These are phyloP conservation scores for Fusarium sambucinum DNA, from an alignment of 2,329 filamentous ascomycete genomes.

Conservation along the genomic window DNA sequence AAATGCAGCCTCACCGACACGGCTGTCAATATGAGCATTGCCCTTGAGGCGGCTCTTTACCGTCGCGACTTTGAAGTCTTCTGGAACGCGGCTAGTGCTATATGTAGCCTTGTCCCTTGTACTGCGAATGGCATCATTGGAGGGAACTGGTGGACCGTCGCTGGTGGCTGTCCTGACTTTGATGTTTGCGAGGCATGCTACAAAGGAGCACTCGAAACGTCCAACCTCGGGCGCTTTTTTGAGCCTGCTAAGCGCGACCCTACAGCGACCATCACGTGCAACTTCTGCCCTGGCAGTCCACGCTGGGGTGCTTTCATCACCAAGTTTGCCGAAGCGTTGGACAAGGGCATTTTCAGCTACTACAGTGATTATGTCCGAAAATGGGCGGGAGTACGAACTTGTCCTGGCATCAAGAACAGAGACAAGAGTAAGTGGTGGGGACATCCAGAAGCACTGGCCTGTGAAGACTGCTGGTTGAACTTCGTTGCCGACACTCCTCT, in stretches of 20 bases:
- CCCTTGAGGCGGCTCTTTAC: conserved; percentile 45
- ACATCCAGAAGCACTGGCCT: conserved; percentile 51
- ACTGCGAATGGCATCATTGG: conserved; percentile 46
- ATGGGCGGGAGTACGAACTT: conserved; percentile 47
- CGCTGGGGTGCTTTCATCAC: conserved; percentile 46
- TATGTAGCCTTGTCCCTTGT: conserved; percentile 46
- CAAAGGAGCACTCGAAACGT: conserved; percentile 47
- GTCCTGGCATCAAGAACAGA: conserved; percentile 47
- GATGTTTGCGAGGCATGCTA: conserved; percentile 54
- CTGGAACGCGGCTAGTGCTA: conserved; percentile 40
- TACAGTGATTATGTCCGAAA: conserved; percentile 48
- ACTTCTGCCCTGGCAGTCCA: conserved; percentile 45
- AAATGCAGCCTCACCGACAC: conserved; percentile 45
- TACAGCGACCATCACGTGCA: conserved; percentile 47
- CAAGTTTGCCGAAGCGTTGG: conserved; percentile 49
- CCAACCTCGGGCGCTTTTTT: conserved; percentile 48
- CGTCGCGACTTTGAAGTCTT: conserved; percentile 48
- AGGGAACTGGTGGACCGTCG: conserved; percentile 53
- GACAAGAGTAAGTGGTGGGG: conserved; percentile 53
- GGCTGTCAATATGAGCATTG: conserved; percentile 42
- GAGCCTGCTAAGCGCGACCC: conserved; percentile 36
- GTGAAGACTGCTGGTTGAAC: conserved; percentile 51
- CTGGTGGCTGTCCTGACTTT: conserved; percentile 39
- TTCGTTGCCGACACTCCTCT: conserved; percentile 50
- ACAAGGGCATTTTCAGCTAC: conserved; percentile 50